Percentiles rank a stretch among this genome's conserved stretches.
These are phyloP conservation scores for Rickenella mellea DNA, from an alignment of 768 basidiomycete species.

Conservation along the genomic window DNA sequence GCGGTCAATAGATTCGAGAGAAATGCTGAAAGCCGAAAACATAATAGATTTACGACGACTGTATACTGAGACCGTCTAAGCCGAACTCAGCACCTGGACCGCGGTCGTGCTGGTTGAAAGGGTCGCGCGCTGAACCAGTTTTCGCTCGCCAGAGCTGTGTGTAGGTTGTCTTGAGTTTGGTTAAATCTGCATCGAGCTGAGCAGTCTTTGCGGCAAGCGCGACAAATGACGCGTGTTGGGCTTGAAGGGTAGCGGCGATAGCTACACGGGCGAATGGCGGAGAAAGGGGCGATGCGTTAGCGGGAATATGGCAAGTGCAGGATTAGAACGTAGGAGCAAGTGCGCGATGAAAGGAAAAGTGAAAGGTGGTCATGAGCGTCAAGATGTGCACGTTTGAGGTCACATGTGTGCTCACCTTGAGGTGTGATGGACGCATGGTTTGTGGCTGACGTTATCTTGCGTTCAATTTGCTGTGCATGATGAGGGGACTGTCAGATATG, in stretches of 20 bases:
- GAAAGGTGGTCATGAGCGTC: constrained; percentile 1
- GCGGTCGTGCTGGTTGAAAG: constrained; percentile 51
- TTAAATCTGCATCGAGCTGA: constrained; percentile 60
- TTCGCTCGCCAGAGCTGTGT: constrained; percentile 72
- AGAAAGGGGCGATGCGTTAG: neutral
- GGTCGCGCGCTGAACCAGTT: constrained; percentile 78
- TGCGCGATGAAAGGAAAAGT: neutral
- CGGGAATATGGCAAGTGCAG: neutral
- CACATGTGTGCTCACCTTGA: constrained; percentile 40
- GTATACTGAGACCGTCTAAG: constrained; percentile 37
- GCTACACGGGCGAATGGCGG: too few species aligned
- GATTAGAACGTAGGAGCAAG: too few species aligned
- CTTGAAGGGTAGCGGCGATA: constrained; percentile 68
- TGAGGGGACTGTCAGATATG: too few species aligned
- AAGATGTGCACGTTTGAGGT: neutral
- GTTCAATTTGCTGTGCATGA: constrained; percentile 77
- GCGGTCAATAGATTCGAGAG: neutral
- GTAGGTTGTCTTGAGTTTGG: constrained; percentile 67
- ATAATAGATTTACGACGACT: constrained; percentile 23
- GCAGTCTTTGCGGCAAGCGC: constrained; percentile 72
- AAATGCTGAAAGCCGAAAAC: neutral
- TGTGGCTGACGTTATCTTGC: constrained; percentile 63
- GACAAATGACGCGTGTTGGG: constrained; percentile 71
- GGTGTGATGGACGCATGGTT: constrained; percentile 60
- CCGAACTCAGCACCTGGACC: constrained; percentile 34